These are phyloP conservation scores for Globisporangium spinosum DNA, from an alignment of 352 stramenopile species.

Conservation along the genomic window DNA sequence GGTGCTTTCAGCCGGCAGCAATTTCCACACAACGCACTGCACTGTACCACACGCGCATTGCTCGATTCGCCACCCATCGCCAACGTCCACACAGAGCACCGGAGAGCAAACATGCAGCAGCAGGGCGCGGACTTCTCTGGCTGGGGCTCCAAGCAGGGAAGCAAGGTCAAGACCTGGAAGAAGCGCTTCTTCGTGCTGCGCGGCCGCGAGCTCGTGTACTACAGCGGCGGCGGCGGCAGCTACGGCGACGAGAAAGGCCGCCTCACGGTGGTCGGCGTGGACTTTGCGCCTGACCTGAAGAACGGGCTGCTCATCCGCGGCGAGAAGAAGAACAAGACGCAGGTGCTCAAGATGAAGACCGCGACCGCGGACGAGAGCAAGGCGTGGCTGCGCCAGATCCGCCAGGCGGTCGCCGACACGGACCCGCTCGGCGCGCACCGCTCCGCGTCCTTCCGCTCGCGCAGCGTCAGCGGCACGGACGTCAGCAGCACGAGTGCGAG, in stretches of 20 bases:
- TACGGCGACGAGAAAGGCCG: constrained; percentile 63
- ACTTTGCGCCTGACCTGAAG: constrained; percentile 39
- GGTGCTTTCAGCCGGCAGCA: neutral
- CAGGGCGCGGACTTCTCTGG: constrained; percentile 37
- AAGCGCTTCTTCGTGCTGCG: constrained; percentile 49
- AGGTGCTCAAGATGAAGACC: constrained; percentile 67
- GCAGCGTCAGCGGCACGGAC: constrained; percentile 12
- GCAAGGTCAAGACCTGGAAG: constrained; percentile 51
- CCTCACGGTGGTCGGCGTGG: constrained; percentile 47
- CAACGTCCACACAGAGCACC: neutral
- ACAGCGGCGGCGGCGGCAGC: constrained; percentile 33
- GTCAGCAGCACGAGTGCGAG: constrained; percentile 1
- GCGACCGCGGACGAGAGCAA: constrained; percentile 45
- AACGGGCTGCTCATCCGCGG: constrained; percentile 62
- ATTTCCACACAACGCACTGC: neutral
- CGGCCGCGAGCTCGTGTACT: constrained; percentile 33
- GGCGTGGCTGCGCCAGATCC: constrained; percentile 44
- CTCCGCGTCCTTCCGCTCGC: constrained; percentile 14
- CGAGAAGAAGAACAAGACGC: constrained; percentile 37
- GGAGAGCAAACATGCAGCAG: constrained; percentile 2
- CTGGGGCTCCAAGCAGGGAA: constrained; percentile 73
- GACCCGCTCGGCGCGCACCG: neutral
- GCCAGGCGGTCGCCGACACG: constrained; percentile 28
- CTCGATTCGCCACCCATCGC: neutral
- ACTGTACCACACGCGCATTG: neutral